Evolutionary conservation across 2,329 filamentous ascomycete species (phyloP).

Genomic region (Paecilomyces variotii): DNA sequence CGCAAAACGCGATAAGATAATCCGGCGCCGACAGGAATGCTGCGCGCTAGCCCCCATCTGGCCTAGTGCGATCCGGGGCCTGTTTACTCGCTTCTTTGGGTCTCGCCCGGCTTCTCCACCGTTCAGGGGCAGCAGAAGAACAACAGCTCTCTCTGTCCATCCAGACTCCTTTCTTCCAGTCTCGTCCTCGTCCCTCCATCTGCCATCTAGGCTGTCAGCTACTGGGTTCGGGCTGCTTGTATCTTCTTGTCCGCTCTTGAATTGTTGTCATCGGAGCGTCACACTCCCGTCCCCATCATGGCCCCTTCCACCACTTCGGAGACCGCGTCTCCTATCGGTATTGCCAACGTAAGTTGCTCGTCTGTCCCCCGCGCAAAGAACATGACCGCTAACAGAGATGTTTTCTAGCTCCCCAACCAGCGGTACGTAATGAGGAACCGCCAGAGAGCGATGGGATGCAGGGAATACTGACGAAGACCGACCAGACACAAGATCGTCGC

Average conservation of each 20-base stretch:
- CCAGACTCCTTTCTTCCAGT: not conserved
- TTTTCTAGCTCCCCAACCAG: constrained; percentile 57
- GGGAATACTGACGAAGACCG: not conserved
- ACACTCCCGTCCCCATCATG: constrained; percentile 37
- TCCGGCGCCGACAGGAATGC: constrained; percentile 14
- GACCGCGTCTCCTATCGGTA: constrained; percentile 60
- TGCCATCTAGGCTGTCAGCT: not conserved
- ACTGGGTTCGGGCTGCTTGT: not conserved
- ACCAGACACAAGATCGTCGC: constrained; percentile 63
- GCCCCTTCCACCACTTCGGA: constrained; percentile 45
- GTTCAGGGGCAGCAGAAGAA: constrained; percentile 8
- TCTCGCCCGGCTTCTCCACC: constrained; percentile 6
- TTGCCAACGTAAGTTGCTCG: constrained; percentile 57
- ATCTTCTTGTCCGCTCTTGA: constrained; percentile 4
- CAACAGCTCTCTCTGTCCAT: not conserved
- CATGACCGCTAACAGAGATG: constrained; percentile 3
- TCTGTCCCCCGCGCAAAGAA: not conserved
- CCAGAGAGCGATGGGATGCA: constrained; percentile 5
- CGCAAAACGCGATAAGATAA: constrained; percentile 19
- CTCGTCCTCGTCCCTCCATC: not conserved
- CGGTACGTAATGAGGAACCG: constrained; percentile 42
- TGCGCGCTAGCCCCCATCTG: constrained; percentile 13
- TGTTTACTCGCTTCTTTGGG: constrained; percentile 13
- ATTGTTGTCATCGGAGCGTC: constrained; percentile 5
- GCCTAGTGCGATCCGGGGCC: constrained; percentile 23